These are phyloP conservation scores for Aspergillus neoniger DNA, from an alignment of 2,329 filamentous ascomycete genomes.

Conservation along the genomic window DNA sequence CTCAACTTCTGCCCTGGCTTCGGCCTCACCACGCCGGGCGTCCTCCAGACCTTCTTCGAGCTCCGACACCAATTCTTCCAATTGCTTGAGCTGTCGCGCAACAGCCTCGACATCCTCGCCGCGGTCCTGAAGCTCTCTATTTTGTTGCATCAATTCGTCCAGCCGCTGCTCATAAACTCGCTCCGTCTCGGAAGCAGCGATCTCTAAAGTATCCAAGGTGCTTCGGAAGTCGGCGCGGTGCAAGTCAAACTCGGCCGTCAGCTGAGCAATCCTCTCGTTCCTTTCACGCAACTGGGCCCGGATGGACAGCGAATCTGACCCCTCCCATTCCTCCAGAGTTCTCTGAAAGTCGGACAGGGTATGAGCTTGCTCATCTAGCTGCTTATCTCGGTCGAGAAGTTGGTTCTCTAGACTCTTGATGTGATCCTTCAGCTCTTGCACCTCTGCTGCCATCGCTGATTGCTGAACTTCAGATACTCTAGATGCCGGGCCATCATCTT, in stretches of 20 bases:
- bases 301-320: slow-evolving; percentile 74
- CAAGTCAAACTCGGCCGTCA: slow-evolving; percentile 91
- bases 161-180: slow-evolving; percentile 77
- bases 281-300: slow-evolving; percentile 85
- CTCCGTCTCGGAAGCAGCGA: slow-evolving; percentile 92
- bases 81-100: slow-evolving; percentile 85
- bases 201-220: slow-evolving; percentile 93
- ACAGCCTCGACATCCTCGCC: slow-evolving; percentile 90
- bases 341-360: slow-evolving; percentile 87
- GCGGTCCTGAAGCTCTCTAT: slow-evolving; percentile 77
- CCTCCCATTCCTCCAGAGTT: slow-evolving; percentile 79
- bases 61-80: slow-evolving; percentile 95
- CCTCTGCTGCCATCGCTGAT: slow-evolving; percentile 30
- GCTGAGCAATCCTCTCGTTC: slow-evolving; percentile 91
- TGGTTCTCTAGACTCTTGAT: slow-evolving; percentile 70
- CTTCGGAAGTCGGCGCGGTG: slow-evolving; percentile 95
- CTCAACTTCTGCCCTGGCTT: slow-evolving; percentile 93
- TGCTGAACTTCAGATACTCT: slow-evolving; percentile 35
- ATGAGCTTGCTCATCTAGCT: slow-evolving; percentile 83
- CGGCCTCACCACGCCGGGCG: slow-evolving; percentile 87
- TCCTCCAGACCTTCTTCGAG: slow-evolving; percentile 96
- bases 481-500: slow-evolving; percentile 38
- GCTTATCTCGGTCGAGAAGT: slow-evolving; percentile 79
- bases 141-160: slow-evolving; percentile 70
- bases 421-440: slow-evolving; percentile 63